Conservation (phyloP, 495 filamentous ascomycete genomes). For the Podospora pseudocomata region DNA sequence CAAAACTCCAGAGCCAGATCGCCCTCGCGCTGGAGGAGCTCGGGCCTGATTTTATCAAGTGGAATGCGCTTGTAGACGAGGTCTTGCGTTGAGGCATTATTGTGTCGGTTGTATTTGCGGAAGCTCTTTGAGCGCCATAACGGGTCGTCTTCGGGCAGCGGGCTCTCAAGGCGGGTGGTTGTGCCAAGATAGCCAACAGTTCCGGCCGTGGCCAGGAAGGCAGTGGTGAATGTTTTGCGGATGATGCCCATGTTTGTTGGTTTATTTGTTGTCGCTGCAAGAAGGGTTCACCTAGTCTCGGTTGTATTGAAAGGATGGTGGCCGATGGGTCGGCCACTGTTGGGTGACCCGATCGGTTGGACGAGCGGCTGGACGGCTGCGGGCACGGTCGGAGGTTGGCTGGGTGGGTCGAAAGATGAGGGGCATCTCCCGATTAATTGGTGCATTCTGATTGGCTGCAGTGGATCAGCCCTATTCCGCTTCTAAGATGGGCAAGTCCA, state of each 20-base stretch:
- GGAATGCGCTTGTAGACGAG: slow-evolving; percentile 59
- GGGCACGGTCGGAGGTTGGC: background rate
- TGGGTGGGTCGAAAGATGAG: background rate
- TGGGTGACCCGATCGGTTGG: background rate
- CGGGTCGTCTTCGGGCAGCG: slow-evolving; percentile 55
- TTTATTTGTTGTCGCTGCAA: background rate
- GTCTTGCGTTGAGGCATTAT: slow-evolving; percentile 60
- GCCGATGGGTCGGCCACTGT: background rate
- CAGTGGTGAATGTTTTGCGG: slow-evolving; percentile 41
- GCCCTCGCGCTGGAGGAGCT: slow-evolving; percentile 58
- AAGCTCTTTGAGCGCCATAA: slow-evolving; percentile 56
- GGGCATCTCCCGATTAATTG: background rate
- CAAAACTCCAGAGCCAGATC: slow-evolving; percentile 61
- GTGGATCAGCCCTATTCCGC: background rate
- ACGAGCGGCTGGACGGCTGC: background rate
- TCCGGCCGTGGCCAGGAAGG: slow-evolving; percentile 38
- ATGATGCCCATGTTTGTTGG: slow-evolving; percentile 45
- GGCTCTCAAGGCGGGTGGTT: slow-evolving; percentile 38
- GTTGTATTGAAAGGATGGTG: background rate
- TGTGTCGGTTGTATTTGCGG: slow-evolving; percentile 56
- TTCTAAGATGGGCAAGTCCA: background rate
- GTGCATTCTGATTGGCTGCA: background rate
- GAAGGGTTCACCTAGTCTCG: background rate
- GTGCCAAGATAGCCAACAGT: slow-evolving; percentile 37
- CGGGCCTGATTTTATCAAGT: slow-evolving; percentile 58